These are phyloP conservation scores for Graphiopsis chlorocephala DNA, from an alignment of 2,329 filamentous ascomycete species.

Conservation along the genomic window DNA sequence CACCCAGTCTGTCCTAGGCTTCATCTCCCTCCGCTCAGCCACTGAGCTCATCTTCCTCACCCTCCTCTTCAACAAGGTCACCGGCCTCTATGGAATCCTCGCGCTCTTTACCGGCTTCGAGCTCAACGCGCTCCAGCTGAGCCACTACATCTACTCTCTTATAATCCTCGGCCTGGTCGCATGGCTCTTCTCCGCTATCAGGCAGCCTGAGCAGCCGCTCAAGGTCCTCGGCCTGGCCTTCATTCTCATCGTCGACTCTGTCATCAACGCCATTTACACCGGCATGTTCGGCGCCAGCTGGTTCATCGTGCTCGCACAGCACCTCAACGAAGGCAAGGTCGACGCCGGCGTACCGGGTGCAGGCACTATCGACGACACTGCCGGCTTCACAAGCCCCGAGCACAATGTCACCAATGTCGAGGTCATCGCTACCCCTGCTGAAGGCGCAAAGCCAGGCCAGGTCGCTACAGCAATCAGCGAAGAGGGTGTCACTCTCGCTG, in stretches of 20 bases:
- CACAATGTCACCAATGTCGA: conserved; percentile 60
- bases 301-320: conserved; percentile 71
- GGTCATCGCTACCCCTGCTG: conserved; percentile 49
- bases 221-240: conserved; percentile 79
- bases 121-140: conserved; percentile 78
- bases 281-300: conserved; percentile 77
- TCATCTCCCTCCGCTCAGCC: conserved; percentile 82
- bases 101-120: conserved; percentile 83
- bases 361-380: conserved; percentile 58
- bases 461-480: conserved; percentile 48
- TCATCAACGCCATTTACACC: conserved; percentile 80
- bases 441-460: conserved; percentile 48
- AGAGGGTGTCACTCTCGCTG: conserved; percentile 48
- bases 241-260: conserved; percentile 78
- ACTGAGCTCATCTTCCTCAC: conserved; percentile 80
- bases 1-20: conserved; percentile 73
- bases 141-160: conserved; percentile 88
- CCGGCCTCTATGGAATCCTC: conserved; percentile 84
- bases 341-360: conserved; percentile 42
- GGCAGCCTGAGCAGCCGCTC: conserved; percentile 67
- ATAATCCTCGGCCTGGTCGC: conserved; percentile 65
- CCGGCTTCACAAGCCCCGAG: conserved; percentile 64
- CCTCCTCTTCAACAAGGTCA: conserved; percentile 87
- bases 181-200: conserved; percentile 75
- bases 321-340: conserved; percentile 43